Conservation (phyloP, 352 stramenopile genomes). For the Peronospora destructor region DNA sequence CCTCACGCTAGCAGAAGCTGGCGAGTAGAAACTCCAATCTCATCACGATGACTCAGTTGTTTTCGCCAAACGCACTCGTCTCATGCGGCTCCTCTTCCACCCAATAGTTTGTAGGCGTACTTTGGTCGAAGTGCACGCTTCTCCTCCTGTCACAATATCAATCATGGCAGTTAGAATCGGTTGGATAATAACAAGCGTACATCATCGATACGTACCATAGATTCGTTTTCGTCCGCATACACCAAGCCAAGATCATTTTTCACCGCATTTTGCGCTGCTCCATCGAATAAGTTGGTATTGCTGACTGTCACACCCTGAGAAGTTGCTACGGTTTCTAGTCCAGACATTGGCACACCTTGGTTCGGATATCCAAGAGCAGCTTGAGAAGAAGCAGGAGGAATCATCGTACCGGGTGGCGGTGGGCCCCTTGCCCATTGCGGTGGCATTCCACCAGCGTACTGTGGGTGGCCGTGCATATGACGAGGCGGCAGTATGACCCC, state of each 20-base stretch:
- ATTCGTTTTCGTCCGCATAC: conserved; percentile 47
- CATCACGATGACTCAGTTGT: not conserved
- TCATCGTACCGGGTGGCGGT: conserved; percentile 16
- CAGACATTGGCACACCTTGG: conserved; percentile 12
- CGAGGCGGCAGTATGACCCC: conserved; percentile 35
- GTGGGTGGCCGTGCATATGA: conserved; percentile 19
- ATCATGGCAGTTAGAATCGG: not conserved
- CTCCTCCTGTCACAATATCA: conserved; percentile 44
- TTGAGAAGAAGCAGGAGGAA: conserved; percentile 9
- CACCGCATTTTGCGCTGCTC: conserved; percentile 17
- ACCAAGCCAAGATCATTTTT: conserved; percentile 45
- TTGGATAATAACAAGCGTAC: not conserved
- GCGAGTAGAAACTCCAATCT: not conserved
- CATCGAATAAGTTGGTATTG: conserved; percentile 32
- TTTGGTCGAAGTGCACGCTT: conserved; percentile 72
- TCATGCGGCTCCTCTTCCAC: conserved; percentile 16
- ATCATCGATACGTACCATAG: conserved; percentile 37
- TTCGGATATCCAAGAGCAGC: conserved; percentile 22
- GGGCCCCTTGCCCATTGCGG: conserved; percentile 21
- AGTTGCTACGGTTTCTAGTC: conserved; percentile 1
- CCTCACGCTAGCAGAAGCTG: not conserved
- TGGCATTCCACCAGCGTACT: conserved; percentile 25
- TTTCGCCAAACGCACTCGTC: conserved; percentile 4
- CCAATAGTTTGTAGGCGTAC: conserved; percentile 55
- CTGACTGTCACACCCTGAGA: conserved; percentile 10